These are phyloP conservation scores for Candida sphagnicola DNA, from an alignment of 805 yeast genomes.

Conservation along the genomic window DNA sequence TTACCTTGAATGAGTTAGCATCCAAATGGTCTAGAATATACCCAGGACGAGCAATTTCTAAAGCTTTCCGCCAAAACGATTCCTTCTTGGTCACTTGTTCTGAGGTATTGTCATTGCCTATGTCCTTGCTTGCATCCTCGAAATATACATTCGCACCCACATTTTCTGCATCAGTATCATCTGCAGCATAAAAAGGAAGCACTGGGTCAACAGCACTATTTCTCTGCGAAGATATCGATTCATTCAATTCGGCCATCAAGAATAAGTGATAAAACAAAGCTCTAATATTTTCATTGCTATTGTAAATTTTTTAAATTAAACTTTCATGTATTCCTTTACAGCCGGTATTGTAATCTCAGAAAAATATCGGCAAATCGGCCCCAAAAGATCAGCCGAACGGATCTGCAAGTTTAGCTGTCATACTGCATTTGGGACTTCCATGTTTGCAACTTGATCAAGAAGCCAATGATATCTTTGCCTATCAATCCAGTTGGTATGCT, in stretches of 20 bases:
- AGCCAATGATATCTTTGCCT: conserved; percentile 23
- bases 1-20: conserved; percentile 20
- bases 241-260: background rate
- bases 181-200: background rate
- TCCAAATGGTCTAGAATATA: conserved; percentile 24
- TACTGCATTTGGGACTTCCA: conserved; percentile 14
- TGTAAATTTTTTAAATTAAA: too few relatives aligned
- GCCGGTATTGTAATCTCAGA: too few relatives aligned
- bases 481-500: conserved; percentile 29
- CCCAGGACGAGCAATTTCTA: conserved; percentile 15
- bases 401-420: too few relatives aligned
- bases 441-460: conserved; percentile 11
- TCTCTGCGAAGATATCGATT: background rate
- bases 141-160: background rate
- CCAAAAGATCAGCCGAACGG: too few relatives aligned
- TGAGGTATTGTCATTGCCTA: too few relatives aligned
- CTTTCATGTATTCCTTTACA: too few relatives aligned
- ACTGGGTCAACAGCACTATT: background rate
- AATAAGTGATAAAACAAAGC: too few relatives aligned
- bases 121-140: conserved; percentile 5
- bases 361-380: too few relatives aligned
- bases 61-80: conserved; percentile 11
- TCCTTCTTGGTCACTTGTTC: conserved; percentile 8
- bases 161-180: background rate
- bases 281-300: too few relatives aligned